Conservation (phyloP, 768 basidiomycete genomes). For the Amylocystis lapponica region DNA sequence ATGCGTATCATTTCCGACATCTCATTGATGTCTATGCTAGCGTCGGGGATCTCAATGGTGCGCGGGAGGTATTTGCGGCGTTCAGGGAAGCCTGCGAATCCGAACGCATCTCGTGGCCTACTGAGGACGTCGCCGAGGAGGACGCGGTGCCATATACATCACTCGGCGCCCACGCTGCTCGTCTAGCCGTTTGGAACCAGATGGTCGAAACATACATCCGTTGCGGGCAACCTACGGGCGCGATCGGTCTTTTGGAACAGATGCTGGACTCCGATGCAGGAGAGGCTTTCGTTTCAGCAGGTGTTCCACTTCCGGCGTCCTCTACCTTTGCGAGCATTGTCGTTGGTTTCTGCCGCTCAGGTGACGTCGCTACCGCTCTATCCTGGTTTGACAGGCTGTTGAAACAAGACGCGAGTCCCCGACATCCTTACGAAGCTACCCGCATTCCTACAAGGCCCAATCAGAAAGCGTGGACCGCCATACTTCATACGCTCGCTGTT, state of each 20-base stretch:
- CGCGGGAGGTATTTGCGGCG: conserved; percentile 57
- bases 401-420: conserved; percentile 24
- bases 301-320: conserved; percentile 51
- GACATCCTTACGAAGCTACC: conserved; percentile 37
- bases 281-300: conserved; percentile 27
- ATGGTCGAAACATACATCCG: conserved; percentile 76
- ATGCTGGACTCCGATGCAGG: conserved; percentile 53
- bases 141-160: conserved; percentile 2
- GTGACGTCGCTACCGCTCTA: conserved; percentile 59
- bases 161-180: conserved; percentile 15
- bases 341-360: conserved; percentile 53
- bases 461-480: conserved; percentile 45
- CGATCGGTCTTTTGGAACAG: conserved; percentile 56
- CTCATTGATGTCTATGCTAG: conserved; percentile 57
- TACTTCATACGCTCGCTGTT: conserved; percentile 52
- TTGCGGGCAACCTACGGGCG: conserved; percentile 54
- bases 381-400: conserved; percentile 69
- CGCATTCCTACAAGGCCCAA: conserved; percentile 47
- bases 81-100: conserved; percentile 40
- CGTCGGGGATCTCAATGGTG: conserved; percentile 41
- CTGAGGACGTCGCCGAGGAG: conserved; percentile 10
- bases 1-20: conserved; percentile 39
- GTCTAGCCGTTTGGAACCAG: conserved; percentile 56
- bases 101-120: conserved; percentile 32
- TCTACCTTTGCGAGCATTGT: conserved; percentile 64